Base-by-base conservation (phyloP, 345 rosid genomes). In the Murraya paniculata region DNA sequence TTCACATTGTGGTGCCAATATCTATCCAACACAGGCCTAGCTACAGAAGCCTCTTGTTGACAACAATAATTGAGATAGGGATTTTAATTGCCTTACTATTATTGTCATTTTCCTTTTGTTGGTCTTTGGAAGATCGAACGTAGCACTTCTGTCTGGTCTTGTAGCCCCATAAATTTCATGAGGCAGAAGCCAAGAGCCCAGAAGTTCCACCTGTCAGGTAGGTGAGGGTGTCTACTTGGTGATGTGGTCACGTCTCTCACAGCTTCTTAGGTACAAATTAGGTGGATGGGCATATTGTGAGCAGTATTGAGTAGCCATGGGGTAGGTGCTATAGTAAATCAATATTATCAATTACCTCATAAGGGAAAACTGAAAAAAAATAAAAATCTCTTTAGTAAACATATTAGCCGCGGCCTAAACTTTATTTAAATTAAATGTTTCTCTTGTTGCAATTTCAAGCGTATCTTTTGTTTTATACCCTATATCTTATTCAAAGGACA, bases 261-360 rank as follows among this genome's bases (percentile, higher is more conserved):
- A 45, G 18, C 18, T 45, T 28, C 16, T 31, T 71, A 68, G 82
- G 78, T 48, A 68, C 55, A 70, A 79, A 74, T 74, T 74, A 74
- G 78, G 73, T 80, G 56, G 78, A 68, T 68, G 78, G 82, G 71
- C 69, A 74, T 48, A 60, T 1, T 36, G 14, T 16, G 56, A 22
- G 7, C 11, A n/a, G 55, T 9, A 22, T 39, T 35, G 39, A 57
- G 60, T 48, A 41, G 69, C 38, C 64, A 13, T 68, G 53, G 74
- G 73, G 38, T 67, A 28, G 74, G 74, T 74, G 48, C 39, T 45
- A 18, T 55, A 48, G 41, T 56, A 68, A 68, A 79, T 41, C 35
- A 65, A 59, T 33, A 14, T 9, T 50, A 8, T 66, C 81, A 38
- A 55, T 71, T 71, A 71, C 45, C 41, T 25, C 5, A 31, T 22